Evolutionary conservation across 2,329 filamentous ascomycete species (phyloP), one percentile per base, ranked within the genome.

Genomic region (Zymoseptoria passerinii): DNA sequence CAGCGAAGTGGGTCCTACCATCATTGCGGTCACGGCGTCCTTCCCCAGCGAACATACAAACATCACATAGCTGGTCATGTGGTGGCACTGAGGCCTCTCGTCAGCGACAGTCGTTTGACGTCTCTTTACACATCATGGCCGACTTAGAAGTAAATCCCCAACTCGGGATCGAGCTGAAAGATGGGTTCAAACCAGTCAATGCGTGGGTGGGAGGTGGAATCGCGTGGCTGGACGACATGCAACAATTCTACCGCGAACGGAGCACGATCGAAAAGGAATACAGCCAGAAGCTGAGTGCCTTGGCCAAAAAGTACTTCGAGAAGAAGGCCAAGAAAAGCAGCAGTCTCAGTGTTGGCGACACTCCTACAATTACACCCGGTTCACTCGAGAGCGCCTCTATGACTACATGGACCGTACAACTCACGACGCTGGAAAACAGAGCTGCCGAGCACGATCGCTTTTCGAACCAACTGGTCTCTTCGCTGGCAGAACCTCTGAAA

Each of bases 251-350:
- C 79, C 89, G 94, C 64, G 94, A 99, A 75, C 85, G 95, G 58
- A 90, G 90, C 71, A 85, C 80, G 40, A 96, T 99, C 73, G 94
- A 99, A 77, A 96, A 96, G 77, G 95, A 99, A 73, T 97, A 99
- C 74, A 88, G 90, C 68, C 82, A 87, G 63, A 97, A 92, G 75
- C 84, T 99, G 64, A 88, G 84, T 66, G 85, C 85, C 2, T 79
- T 99, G 54, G 94, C 92, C 57, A 95, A 94, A 79, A 96, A 94
- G 74, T 97, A 96, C 78, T 94, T 90, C 71, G 95, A 99, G 70
- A 95, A 95, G 80, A 99, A 97, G 80, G 85, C 89, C 52, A 91
- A 87, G 75, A 96, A 94, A 77, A 87, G 88, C 50, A 88, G 90
- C 66, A 87, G 81, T 68, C 75, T 99, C 67, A 96, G 92, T 72